phyloP scores from a whole-genome alignment of 2,329 filamentous ascomycete genomes.

The Monosporascus sp. region DNA sequence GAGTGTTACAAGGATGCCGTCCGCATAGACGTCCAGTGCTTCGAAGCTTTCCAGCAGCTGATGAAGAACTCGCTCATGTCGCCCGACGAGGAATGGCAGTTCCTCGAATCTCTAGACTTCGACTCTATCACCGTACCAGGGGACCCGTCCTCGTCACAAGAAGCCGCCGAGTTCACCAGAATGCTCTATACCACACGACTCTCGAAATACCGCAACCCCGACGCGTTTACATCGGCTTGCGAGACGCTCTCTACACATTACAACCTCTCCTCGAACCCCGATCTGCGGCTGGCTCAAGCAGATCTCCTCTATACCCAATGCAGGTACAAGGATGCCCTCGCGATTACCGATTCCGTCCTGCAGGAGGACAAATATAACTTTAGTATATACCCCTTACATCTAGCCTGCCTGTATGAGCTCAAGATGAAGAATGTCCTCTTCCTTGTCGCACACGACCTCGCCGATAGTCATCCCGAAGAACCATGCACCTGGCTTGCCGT shows the following conservation, averaged over 20 bases:
- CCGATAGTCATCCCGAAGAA: conserved; percentile 86
- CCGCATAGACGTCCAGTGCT: conserved; percentile 94
- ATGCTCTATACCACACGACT: conserved; percentile 94
- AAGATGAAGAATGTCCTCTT: conserved; percentile 84
- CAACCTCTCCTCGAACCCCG: conserved; percentile 77
- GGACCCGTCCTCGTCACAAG: conserved; percentile 66
- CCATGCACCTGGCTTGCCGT: conserved; percentile 92
- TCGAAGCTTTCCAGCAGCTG: conserved; percentile 95
- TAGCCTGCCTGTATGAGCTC: conserved; percentile 87
- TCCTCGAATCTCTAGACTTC: conserved; percentile 85
- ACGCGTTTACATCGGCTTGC: conserved; percentile 76
- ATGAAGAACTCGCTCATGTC: conserved; percentile 94
- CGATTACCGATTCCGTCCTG: conserved; percentile 78
- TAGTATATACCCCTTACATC: conserved; percentile 79
- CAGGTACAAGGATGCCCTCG: conserved; percentile 80
- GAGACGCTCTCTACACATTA: conserved; percentile 94
- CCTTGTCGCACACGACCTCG: conserved; percentile 84
- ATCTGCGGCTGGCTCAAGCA: conserved; percentile 83
- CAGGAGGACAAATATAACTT: conserved; percentile 86
- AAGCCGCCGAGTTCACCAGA: conserved; percentile 88
- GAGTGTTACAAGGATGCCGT: conserved; percentile 98
- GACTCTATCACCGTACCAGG: conserved; percentile 67
- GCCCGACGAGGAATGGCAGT: conserved; percentile 84
- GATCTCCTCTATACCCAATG: conserved; percentile 94
- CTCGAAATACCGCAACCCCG: conserved; percentile 89